Conservation (phyloP, 2,329 filamentous ascomycete genomes). For the Alternaria brassicae region DNA sequence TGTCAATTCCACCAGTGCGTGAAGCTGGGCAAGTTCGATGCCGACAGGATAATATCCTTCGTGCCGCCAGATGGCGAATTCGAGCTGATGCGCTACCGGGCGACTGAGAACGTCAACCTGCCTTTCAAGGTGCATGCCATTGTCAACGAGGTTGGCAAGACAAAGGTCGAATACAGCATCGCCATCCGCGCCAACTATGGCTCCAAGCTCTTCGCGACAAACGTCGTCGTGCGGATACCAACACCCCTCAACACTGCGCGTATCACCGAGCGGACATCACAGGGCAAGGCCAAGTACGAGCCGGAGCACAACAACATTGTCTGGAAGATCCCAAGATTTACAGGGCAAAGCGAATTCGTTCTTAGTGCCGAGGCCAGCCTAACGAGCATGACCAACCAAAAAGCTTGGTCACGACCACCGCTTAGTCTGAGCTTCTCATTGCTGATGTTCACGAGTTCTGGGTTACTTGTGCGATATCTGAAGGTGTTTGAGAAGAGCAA, state of each 20-base stretch:
- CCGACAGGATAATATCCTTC: constrained; percentile 95
- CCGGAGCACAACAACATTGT: constrained; percentile 97
- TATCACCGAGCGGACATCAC: constrained; percentile 89
- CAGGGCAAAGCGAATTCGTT: constrained; percentile 95
- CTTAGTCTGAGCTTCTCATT: constrained; percentile 90
- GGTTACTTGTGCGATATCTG: constrained; percentile 87
- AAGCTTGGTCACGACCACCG: constrained; percentile 93
- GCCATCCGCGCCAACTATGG: constrained; percentile 97
- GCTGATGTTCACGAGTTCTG: constrained; percentile 97
- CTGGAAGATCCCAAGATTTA: constrained; percentile 99
- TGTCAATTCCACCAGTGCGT: constrained; percentile 99
- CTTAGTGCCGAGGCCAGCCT: constrained; percentile 91
- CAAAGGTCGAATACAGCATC: constrained; percentile 98
- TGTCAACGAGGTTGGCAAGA: constrained; percentile 95
- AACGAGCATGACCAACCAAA: constrained; percentile 97
- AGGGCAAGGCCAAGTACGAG: constrained; percentile 98
- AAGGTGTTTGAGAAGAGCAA: constrained; percentile 99
- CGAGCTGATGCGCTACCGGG: constrained; percentile 97
- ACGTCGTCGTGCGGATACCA: constrained; percentile 91
- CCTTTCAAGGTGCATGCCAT: constrained; percentile 99
- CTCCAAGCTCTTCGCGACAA: constrained; percentile 94
- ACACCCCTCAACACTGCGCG: constrained; percentile 95
- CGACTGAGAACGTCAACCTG: constrained; percentile 97
- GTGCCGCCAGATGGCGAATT: constrained; percentile 97
- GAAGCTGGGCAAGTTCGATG: constrained; percentile 95